These are phyloP conservation scores for Neofusicoccum umdonicola DNA, from an alignment of 2,329 filamentous ascomycete species.

Conservation along the genomic window DNA sequence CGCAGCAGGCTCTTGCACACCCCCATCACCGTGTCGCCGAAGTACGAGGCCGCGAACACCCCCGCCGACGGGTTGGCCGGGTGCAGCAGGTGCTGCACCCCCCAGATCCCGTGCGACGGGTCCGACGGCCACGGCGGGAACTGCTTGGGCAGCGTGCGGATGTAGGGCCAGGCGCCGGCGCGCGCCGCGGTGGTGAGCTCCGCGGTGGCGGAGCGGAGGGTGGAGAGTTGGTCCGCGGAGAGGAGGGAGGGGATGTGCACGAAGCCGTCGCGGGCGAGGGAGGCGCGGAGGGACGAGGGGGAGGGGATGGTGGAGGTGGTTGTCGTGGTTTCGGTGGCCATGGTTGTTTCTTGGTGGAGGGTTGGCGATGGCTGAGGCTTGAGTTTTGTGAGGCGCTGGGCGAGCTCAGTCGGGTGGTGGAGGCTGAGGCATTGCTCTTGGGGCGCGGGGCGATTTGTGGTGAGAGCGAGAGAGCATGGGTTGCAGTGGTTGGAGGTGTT, in stretches of 20 bases:
- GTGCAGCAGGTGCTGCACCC: constrained; percentile 80
- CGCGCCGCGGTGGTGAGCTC: constrained; percentile 62
- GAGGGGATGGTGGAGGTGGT: constrained; percentile 23
- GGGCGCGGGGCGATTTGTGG: not conserved
- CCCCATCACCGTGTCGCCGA: constrained; percentile 51
- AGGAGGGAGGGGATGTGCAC: constrained; percentile 69
- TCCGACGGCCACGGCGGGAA: constrained; percentile 80
- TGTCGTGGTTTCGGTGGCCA: not conserved
- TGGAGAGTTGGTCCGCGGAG: constrained; percentile 51
- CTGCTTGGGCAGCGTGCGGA: constrained; percentile 83
- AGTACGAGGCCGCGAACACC: constrained; percentile 69
- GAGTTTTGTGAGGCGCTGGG: not conserved
- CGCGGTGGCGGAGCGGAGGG: constrained; percentile 60
- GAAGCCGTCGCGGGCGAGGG: constrained; percentile 71
- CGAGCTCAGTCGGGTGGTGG: not conserved
- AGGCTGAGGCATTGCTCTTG: not conserved
- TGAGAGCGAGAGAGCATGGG: not conserved
- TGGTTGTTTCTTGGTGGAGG: not conserved
- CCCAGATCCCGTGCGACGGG: constrained; percentile 72
- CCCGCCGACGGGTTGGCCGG: constrained; percentile 63
- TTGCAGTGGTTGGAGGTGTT: not conserved
- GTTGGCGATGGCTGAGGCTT: not conserved
- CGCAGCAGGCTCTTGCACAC: constrained; percentile 55
- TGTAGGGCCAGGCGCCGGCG: constrained; percentile 72
- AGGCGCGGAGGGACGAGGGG: constrained; percentile 44